Conservation (phyloP, 371 early-diverging fungal species). For the Blakeslea trispora region DNA sequence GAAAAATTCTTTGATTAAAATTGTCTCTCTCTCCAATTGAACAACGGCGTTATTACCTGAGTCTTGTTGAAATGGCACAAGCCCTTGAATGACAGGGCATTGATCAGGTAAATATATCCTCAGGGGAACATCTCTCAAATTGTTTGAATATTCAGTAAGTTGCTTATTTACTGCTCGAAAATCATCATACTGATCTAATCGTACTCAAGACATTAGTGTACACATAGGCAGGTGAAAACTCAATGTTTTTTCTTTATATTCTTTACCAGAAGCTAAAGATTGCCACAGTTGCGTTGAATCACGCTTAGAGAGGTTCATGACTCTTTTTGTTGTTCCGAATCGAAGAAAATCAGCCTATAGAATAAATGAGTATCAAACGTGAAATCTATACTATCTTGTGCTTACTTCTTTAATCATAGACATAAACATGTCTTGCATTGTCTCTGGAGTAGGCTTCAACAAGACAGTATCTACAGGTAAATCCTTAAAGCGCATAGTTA, state of each 20-base stretch:
- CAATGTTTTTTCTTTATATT: background rate
- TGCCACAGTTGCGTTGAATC: slow-evolving; percentile 77
- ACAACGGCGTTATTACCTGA: background rate
- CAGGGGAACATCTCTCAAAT: slow-evolving; percentile 54
- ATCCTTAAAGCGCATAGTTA: slow-evolving; percentile 61
- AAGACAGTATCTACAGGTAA: slow-evolving; percentile 65
- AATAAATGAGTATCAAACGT: background rate
- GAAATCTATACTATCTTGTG: background rate
- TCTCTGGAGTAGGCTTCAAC: slow-evolving; percentile 51
- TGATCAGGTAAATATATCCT: slow-evolving; percentile 62
- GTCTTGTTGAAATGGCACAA: slow-evolving; percentile 47
- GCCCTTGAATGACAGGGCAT: slow-evolving; percentile 65
- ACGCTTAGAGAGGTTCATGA: slow-evolving; percentile 75
- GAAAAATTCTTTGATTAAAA: background rate
- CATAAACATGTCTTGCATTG: slow-evolving; percentile 74
- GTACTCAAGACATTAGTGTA: background rate
- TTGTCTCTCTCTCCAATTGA: background rate
- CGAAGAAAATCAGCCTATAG: slow-evolving; percentile 73
- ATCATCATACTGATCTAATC: slow-evolving; percentile 53
- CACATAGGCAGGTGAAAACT: background rate
- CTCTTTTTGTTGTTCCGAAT: slow-evolving; percentile 67
- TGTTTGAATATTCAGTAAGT: slow-evolving; percentile 46
- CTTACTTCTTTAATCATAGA: slow-evolving; percentile 77
- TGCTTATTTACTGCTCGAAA: slow-evolving; percentile 70
- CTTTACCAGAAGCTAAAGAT: slow-evolving; percentile 53